Base-by-base conservation (phyloP, 257 asterid genomes). In the Rubia yunnanensis region DNA sequence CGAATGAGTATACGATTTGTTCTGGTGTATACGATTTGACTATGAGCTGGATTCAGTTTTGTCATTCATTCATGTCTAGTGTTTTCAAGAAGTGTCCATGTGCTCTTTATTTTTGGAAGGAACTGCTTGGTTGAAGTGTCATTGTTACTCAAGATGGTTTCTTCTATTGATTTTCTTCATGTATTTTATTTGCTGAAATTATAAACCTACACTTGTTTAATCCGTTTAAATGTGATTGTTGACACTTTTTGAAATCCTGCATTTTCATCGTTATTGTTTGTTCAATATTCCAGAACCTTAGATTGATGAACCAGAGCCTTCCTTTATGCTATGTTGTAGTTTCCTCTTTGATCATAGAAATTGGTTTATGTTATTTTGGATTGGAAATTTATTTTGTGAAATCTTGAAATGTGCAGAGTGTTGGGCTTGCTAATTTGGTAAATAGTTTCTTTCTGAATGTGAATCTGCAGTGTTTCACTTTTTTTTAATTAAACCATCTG, bases 371-470 rank as follows among this genome's bases (percentile, higher is more conserved):
- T 31, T 13, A 6, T 13, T n/a, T 48, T 49, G 22, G 7, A 28
- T 15, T 13, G 7, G 49, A 14, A 18, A n/a, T 17, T 5, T 46
- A 30, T 62, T 6, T 27, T 34, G 24, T 38, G 23, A 13, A 39
- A 15, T 48, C 1, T 34, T 60, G 78, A 62, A 41, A 15, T 38
- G 71, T 64, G 50, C 76, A 92, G 99, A 96, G 99, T 48, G 87
- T 94, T 22, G 99, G 97, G n/a, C 70, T 92, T 67, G 79, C 63
- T 26, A 92, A 89, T 81, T 73, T 92, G 35, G 99, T 97, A 26
- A 92, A 92, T 64, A 89, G 97, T 5, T 92, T 97, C 85, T 92
- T 87, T 69, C 76, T 92, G 54, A 92, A 92, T 60, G 76, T 96
- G 1, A 84, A 89, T 48, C 71, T 92, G 83, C 99, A 92, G 72